Base-by-base conservation (phyloP, 2,329 filamentous ascomycete species). In the Colletotrichum lupini region DNA sequence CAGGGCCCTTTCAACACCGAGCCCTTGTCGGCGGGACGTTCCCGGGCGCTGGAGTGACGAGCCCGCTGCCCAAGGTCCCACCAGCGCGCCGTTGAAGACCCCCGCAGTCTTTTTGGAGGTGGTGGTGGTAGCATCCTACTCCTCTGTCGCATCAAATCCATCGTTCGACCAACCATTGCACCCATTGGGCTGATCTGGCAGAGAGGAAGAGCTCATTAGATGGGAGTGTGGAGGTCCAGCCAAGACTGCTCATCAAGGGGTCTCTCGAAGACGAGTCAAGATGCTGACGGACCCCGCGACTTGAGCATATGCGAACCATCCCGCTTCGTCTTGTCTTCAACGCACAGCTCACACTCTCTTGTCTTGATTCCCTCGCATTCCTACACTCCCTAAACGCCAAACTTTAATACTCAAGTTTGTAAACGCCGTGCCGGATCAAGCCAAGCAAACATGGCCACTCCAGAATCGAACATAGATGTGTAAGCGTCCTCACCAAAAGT, bases 381-480 rank as follows among this genome's bases (percentile, higher is more conserved):
- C 35, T 12, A 12, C 35, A 12, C n/a, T 42, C 11, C 35, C 3
- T 35, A 28, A 32, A 22, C 28, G 12, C 42, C n/a, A 49, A 72
- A 69, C 58, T 64, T 5, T 64, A 49, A 56, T 32, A 19, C 8
- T 37, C 32, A 19, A 19, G 12, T 30, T 5, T 19, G 3, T 42
- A 19, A 22, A 28, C 16, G 16, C 24, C 24, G 5, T 14, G 4
- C 24, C 24, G 11, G 19, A 3, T 16, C 7, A 19, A 19, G 19
- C 32, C 22, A 30, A 46, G 14, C 16, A 49, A 58, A 73, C 19
- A 73, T 73, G 71, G 42, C 61, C 4, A 42, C 67, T 35, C 55
- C 70, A 12, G 74, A 77, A 32, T 77, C 77, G 5, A 75, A 80
- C 11, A 76, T 79, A 30, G 79, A 82, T 74, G 80, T 83, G 71